Conservation (phyloP, 129 eudicot genomes). For the Calendula officinalis region DNA sequence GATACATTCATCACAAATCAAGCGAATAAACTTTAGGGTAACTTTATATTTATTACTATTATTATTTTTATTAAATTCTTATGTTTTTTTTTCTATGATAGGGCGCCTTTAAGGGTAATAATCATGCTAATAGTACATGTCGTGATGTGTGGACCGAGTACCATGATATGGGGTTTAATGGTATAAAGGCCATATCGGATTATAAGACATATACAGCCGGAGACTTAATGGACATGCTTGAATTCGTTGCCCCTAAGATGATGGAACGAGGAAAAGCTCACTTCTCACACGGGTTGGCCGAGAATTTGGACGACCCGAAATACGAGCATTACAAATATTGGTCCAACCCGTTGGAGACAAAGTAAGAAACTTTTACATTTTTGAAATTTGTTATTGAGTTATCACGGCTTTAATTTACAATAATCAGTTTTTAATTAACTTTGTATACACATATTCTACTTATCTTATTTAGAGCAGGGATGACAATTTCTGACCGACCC, state of each 20-base stretch:
- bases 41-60: no score
- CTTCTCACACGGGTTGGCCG: slow-evolving; percentile 82
- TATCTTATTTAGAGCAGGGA: no score
- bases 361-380: slow-evolving; percentile 40
- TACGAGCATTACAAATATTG: slow-evolving; percentile 82
- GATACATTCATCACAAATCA: slow-evolving; percentile 47
- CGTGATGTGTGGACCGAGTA: slow-evolving; percentile 97
- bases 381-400: not conserved
- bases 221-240: slow-evolving; percentile 68
- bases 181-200: slow-evolving; percentile 75
- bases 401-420: not conserved
- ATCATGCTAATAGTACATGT: slow-evolving; percentile 60
- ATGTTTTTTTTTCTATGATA: slow-evolving; percentile 15
- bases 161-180: slow-evolving; percentile 83
- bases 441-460: not conserved
- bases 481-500: no score
- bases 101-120: slow-evolving; percentile 81
- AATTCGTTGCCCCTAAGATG: slow-evolving; percentile 93
- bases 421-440: not conserved
- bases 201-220: slow-evolving; percentile 76
- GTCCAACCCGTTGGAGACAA: slow-evolving; percentile 93
- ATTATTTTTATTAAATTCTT: not conserved
- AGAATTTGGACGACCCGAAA: slow-evolving; percentile 78
- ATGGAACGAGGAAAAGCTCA: slow-evolving; percentile 84
- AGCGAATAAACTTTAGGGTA: slow-evolving; percentile 85